Conservation (phyloP, 148 eudicot genomes). For the Tetragonia tetragonoides region DNA sequence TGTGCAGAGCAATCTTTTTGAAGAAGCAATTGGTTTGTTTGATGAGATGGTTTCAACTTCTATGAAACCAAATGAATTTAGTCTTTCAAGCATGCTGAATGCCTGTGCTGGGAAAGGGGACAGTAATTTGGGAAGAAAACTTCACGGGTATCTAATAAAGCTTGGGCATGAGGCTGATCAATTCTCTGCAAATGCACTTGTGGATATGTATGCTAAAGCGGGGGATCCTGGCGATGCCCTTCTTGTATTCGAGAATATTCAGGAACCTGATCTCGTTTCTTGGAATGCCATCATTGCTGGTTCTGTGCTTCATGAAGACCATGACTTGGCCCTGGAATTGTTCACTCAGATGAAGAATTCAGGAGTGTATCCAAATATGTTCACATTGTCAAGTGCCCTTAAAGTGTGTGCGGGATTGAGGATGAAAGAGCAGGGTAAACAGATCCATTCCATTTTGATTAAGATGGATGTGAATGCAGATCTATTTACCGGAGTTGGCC, state of each 20-base stretch:
- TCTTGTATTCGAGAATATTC: conserved; percentile 39
- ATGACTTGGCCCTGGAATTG: conserved; percentile 56
- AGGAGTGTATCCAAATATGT: conserved; percentile 54
- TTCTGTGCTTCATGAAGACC: conserved; percentile 58
- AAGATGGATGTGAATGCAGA: conserved; percentile 55
- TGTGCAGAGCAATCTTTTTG: conserved; percentile 42
- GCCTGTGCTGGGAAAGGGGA: conserved; percentile 58
- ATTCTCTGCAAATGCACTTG: conserved; percentile 63
- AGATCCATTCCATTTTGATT: conserved; percentile 58
- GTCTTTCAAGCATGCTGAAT: conserved; percentile 62
- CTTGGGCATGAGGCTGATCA: conserved; percentile 62
- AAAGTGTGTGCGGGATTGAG: conserved; percentile 71
- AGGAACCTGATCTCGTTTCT: conserved; percentile 59
- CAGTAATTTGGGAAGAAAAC: conserved; percentile 43
- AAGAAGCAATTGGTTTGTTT: conserved; percentile 56
- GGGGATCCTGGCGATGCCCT: conserved; percentile 45
- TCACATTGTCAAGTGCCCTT: conserved; percentile 67
- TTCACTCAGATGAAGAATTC: conserved; percentile 52
- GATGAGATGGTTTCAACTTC: conserved; percentile 59
- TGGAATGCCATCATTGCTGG: conserved; percentile 83
- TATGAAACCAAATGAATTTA: conserved; percentile 56
- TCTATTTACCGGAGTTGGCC: conserved; percentile 51
- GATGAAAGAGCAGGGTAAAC: conserved; percentile 49
- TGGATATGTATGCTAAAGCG: conserved; percentile 70
- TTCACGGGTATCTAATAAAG: conserved; percentile 60